Percentiles rank a stretch among this genome's conserved stretches.
These are phyloP conservation scores for Termitomyces sp. DNA, from an alignment of 768 basidiomycete species.

Conservation along the genomic window DNA sequence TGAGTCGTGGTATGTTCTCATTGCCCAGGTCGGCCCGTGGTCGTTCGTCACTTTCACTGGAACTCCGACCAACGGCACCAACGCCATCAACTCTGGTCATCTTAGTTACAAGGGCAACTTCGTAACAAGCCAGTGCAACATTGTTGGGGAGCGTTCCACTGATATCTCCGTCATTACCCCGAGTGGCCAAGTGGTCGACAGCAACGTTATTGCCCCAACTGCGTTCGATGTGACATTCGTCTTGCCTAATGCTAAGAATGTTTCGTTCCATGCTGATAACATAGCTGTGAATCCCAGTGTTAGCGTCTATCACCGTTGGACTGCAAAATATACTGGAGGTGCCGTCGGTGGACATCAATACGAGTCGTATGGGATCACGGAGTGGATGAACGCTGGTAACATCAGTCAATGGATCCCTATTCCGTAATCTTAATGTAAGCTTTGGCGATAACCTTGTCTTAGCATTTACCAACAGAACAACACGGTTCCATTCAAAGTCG, in stretches of 20 bases:
- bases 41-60: conserved; percentile 15
- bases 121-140: conserved; percentile 13
- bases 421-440: conserved; percentile 32
- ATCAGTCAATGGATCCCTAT: conserved; percentile 14
- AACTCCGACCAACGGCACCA: conserved; percentile 8
- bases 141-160: conserved; percentile 12
- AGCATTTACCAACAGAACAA: neutral
- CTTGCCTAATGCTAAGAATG: conserved; percentile 1
- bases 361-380: conserved; percentile 8
- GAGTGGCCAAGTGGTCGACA: conserved; percentile 6
- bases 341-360: conserved; percentile 5
- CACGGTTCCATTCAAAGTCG: too few relatives aligned
- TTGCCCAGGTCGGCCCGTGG: conserved; percentile 15
- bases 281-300: conserved; percentile 11
- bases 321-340: conserved; percentile 11
- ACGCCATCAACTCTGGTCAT: conserved; percentile 13
- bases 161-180: conserved; percentile 13
- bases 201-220: conserved; percentile 9
- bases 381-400: conserved; percentile 15
- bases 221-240: conserved; percentile 13
- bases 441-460: neutral
- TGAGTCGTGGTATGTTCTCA: conserved; percentile 14
- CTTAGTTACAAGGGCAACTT: conserved; percentile 12
- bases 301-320: conserved; percentile 15
- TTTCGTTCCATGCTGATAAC: conserved; percentile 14